Evolutionary conservation across 2,329 filamentous ascomycete species (phyloP).

Genomic region (Aspergillus uvarum): DNA sequence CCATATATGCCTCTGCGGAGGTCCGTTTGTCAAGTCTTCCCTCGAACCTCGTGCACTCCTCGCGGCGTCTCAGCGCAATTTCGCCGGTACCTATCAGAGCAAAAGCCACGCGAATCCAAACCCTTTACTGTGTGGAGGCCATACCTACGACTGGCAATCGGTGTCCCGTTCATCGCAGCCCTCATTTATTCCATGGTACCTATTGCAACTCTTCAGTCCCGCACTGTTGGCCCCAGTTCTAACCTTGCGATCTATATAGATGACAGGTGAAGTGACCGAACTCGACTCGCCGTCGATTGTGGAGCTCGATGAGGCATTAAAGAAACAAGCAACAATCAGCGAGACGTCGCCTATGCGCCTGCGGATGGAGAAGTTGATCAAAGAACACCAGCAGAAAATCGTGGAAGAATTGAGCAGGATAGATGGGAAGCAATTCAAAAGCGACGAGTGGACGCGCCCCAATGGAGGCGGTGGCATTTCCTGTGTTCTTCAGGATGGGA

Average conservation of each 20-base stretch:
- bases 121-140: constrained; percentile 45
- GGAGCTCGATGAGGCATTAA: constrained; percentile 77
- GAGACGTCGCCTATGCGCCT: constrained; percentile 89
- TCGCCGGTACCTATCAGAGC: constrained; percentile 29
- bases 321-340: constrained; percentile 73
- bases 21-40: constrained; percentile 29
- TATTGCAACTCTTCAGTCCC: neutral
- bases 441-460: constrained; percentile 83
- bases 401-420: constrained; percentile 78
- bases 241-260: constrained; percentile 22
- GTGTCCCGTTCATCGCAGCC: constrained; percentile 49
- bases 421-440: constrained; percentile 77
- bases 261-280: constrained; percentile 39
- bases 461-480: constrained; percentile 91
- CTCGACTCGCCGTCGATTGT: constrained; percentile 64
- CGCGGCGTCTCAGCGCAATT: constrained; percentile 21
- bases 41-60: constrained; percentile 23
- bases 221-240: neutral
- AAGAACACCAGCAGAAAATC: constrained; percentile 86
- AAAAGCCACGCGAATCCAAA: constrained; percentile 23
- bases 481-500: constrained; percentile 91
- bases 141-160: constrained; percentile 50
- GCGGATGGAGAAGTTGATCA: constrained; percentile 96
- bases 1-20: constrained; percentile 36
- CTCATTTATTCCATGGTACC: constrained; percentile 55